Conservation (phyloP, 179 eudicot genomes). For the Silene noctiflora region DNA sequence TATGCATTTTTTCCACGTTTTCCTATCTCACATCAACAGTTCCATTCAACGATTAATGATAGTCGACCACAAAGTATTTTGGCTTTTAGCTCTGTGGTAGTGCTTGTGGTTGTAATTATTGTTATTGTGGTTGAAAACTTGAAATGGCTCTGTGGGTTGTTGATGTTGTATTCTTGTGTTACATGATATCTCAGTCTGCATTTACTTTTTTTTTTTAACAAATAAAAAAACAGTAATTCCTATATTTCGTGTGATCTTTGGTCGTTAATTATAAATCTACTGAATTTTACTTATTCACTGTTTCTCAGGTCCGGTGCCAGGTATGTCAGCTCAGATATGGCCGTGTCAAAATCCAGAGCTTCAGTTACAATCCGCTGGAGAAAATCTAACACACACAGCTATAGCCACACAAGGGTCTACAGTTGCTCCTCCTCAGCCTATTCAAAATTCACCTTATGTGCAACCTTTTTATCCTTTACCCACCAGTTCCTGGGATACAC, state of each 20-base stretch:
- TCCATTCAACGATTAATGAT: not conserved
- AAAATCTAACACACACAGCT: constrained; percentile 34
- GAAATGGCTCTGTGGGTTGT: not conserved
- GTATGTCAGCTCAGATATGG: constrained; percentile 58
- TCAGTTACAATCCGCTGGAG: constrained; percentile 45
- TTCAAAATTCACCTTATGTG: constrained; percentile 48
- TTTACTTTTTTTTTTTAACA: not conserved
- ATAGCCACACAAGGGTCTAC: constrained; percentile 43
- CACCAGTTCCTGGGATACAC: constrained; percentile 67
- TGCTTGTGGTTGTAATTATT: not conserved
- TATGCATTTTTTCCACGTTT: not conserved
- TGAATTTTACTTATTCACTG: not conserved
- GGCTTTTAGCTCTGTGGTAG: not conserved
- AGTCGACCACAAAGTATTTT: not conserved
- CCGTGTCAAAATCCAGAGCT: constrained; percentile 46
- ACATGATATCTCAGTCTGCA: not conserved
- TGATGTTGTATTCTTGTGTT: constrained; percentile 1
- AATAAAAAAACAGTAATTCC: not conserved
- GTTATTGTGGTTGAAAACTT: not conserved
- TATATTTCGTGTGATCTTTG: not conserved
- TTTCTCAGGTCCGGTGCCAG: constrained; percentile 31
- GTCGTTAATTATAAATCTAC: not conserved
- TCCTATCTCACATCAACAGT: not conserved
- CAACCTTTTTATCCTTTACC: constrained; percentile 67
- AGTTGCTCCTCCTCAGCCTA: constrained; percentile 47